These are phyloP conservation scores for Fusarium azukiicola DNA, from an alignment of 2,329 filamentous ascomycete genomes.

Conservation along the genomic window DNA sequence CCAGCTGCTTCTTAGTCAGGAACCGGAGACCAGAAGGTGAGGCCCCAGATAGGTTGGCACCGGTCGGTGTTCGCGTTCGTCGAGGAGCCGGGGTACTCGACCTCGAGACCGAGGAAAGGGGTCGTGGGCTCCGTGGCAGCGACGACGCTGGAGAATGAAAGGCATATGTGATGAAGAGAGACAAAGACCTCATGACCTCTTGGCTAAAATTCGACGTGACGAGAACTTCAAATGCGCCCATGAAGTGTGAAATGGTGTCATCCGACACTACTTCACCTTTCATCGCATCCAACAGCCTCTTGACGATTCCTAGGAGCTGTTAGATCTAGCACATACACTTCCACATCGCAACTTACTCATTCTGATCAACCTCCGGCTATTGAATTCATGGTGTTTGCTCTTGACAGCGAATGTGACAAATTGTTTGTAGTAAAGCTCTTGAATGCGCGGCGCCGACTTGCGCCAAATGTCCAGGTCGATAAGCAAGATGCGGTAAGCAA, in stretches of 20 bases:
- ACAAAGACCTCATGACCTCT: slow-evolving; percentile 91
- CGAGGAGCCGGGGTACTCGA: slow-evolving; percentile 65
- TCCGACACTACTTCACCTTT: slow-evolving; percentile 90
- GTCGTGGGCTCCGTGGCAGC: slow-evolving; percentile 73
- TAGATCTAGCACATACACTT: slow-evolving; percentile 26
- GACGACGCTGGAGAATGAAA: slow-evolving; percentile 82
- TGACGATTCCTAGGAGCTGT: slow-evolving; percentile 86
- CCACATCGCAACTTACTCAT: slow-evolving; percentile 85
- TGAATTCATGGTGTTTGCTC: slow-evolving; percentile 96
- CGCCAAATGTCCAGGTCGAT: slow-evolving; percentile 98
- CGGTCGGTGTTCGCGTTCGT: slow-evolving; percentile 61
- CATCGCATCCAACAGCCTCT: slow-evolving; percentile 92
- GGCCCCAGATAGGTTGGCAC: slow-evolving; percentile 56
- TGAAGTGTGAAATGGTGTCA: slow-evolving; percentile 87
- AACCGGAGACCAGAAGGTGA: slow-evolving; percentile 60
- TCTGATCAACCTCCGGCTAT: slow-evolving; percentile 90
- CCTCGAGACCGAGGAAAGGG: slow-evolving; percentile 63
- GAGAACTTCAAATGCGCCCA: slow-evolving; percentile 89
- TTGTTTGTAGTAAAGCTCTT: slow-evolving; percentile 95
- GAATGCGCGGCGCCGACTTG: slow-evolving; percentile 86
- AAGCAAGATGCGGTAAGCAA: slow-evolving; percentile 95
- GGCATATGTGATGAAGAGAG: slow-evolving; percentile 96
- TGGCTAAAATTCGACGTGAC: slow-evolving; percentile 90
- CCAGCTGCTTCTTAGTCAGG: slow-evolving; percentile 85
- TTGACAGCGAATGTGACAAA: slow-evolving; percentile 93